Base-by-base conservation (phyloP, 352 stramenopile species). In the Phytophthora sp. region DNA sequence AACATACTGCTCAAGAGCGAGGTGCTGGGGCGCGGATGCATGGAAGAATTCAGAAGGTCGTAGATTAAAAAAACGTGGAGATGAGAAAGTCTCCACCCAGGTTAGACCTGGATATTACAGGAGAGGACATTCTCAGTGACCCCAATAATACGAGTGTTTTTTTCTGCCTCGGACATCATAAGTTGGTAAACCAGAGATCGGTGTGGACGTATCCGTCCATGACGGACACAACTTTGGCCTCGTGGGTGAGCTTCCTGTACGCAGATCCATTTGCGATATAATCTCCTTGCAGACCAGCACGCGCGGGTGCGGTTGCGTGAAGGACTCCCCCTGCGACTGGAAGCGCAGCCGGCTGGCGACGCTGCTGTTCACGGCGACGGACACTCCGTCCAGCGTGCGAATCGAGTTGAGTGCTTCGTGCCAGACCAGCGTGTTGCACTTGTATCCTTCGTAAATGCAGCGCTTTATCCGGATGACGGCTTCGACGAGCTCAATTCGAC, bases 1-100 rank as follows among this genome's bases (percentile, higher is more conserved):
- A 71, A 71, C 55, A 66, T 71, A 2, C 39, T 71, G 1, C 49
- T 71, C 30, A 63, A 55, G 52, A 57, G 29, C 21, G 53, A 58
- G 27, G 6, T 58, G 3, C 11, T 54, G n/a, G n/a, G n/a, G n/a
- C n/a, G n/a, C n/a, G n/a, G n/a, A n/a, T n/a, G n/a, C n/a, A n/a
- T n/a, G n/a, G n/a, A n/a, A n/a, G n/a, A n/a, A n/a, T n/a, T n/a
- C n/a, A n/a, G n/a, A n/a, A n/a, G n/a, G n/a, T n/a, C n/a, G n/a
- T n/a, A n/a, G n/a, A n/a, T n/a, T n/a, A n/a, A 29, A 39, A 39
- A 47, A 60, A 20, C 21, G 26, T 66, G 27, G 46, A 44, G 35
- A 35, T 15, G 26, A 59, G n/a, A n/a, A n/a, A n/a, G n/a, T n/a
- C n/a, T n/a, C n/a, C n/a, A n/a, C n/a, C n/a, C n/a, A n/a, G n/a